Evolutionary conservation across 2,329 filamentous ascomycete species (phyloP), one percentile per base, ranked within the genome.

Genomic region (Pyrenochaeta sp.): DNA sequence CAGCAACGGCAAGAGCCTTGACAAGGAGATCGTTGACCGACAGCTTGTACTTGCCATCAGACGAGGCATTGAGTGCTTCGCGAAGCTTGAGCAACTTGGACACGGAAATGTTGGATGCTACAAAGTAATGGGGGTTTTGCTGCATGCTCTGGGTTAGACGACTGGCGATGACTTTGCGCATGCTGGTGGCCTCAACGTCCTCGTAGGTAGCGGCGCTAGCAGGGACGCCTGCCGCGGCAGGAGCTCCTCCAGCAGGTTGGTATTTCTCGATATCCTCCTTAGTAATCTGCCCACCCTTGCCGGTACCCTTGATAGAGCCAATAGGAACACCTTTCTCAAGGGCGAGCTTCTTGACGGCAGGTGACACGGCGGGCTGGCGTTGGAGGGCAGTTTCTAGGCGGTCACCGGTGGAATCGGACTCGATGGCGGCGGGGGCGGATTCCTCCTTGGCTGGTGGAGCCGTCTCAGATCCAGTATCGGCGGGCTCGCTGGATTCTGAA

Each of bases 21-120:
- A 99, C 92, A 64, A 99, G 86, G 86, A 99, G 97, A 82, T 99
- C 95, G 82, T 99, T 99, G 82, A 99, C 92, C n/a, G 93, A 97
- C 58, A 99, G 91, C 88, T 97, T 99, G 88, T 97, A 99, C 81
- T 93, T 89, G 82, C 94, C 95, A 63, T 97, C 90, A 47, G 92
- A 85, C 12, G 91, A 89, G 76, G 88, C 87, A 84, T 99, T 99
- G 68, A 99, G 88, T 58, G 94, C 93, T 82, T 92, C 88, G 74
- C 95, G 93, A 72, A 99, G 93, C 86, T 97, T 98, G 74, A 97
- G 84, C 48, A 99, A 91, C 87, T 98, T 98, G 80, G 85, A 87
- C 65, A 99, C 95, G 57, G 94, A 98, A 76, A 99, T 87, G 70
- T 88, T 88, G 73, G 92, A 90, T 72, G 92, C 92, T 73, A 99